Evolutionary conservation across 2,329 filamentous ascomycete species (phyloP).

Genomic region (Monilinia aucupariae): DNA sequence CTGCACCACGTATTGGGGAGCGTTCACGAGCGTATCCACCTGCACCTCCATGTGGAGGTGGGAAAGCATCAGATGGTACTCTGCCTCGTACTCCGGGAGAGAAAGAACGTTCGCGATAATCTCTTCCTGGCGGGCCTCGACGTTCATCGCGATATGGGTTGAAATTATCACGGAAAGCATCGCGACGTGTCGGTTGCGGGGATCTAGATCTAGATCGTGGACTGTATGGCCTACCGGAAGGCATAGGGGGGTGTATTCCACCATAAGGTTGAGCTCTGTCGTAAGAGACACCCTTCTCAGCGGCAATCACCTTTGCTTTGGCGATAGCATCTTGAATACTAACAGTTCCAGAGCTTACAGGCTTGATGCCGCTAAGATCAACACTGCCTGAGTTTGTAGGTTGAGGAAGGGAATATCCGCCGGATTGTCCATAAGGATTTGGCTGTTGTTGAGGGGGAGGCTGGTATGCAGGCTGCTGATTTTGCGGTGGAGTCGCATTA

Average conservation of each 20-base stretch:
- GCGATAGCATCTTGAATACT: conserved; percentile 81
- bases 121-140: conserved; percentile 51
- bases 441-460: conserved; percentile 42
- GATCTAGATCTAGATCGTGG: conserved; percentile 68
- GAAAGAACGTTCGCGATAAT: conserved; percentile 66
- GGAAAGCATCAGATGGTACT: conserved; percentile 47
- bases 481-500: conserved; percentile 43
- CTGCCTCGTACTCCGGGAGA: conserved; percentile 57
- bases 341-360: conserved; percentile 72
- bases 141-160: conserved; percentile 84
- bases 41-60: conserved; percentile 52
- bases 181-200: conserved; percentile 60
- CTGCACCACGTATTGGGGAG: conserved; percentile 48
- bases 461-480: conserved; percentile 34
- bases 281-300: conserved; percentile 68
- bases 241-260: conserved; percentile 41
- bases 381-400: conserved; percentile 70
- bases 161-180: conserved; percentile 67
- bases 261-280: conserved; percentile 45
- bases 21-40: conserved; percentile 46
- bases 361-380: conserved; percentile 74
- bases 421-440: conserved; percentile 39
- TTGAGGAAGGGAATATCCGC: conserved; percentile 39
- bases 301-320: conserved; percentile 75
- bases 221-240: conserved; percentile 52